Evolutionary conservation across 805 yeast species (phyloP).

Genomic region (Torulaspora franciscae): DNA sequence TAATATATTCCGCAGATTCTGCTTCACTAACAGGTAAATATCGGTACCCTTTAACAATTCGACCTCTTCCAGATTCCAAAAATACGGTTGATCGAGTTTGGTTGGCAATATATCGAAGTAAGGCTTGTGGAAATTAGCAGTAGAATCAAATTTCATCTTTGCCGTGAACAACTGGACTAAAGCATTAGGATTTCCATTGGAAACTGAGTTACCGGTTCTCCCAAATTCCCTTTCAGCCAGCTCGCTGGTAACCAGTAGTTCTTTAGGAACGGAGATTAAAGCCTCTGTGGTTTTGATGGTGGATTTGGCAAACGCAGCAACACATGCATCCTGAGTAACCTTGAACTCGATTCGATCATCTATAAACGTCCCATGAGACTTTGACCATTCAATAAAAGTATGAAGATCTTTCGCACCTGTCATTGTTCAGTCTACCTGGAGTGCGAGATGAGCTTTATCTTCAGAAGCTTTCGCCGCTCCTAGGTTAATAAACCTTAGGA

Average conservation of each 20-base stretch:
- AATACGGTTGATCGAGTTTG: constrained; percentile 56
- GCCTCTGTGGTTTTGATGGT: constrained; percentile 12
- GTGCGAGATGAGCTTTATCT: background rate
- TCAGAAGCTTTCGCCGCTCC: too few species aligned
- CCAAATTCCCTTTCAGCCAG: constrained; percentile 28
- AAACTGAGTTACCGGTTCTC: constrained; percentile 2
- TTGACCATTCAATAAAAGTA: constrained; percentile 38
- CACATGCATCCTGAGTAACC: constrained; percentile 32
- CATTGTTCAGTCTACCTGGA: background rate
- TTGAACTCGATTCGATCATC: constrained; percentile 36
- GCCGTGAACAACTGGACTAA: constrained; percentile 39
- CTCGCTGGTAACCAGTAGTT: constrained; percentile 37
- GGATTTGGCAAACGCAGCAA: constrained; percentile 30
- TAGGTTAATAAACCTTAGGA: too few species aligned
- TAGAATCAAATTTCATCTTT: constrained; percentile 39
- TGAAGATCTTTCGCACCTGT: constrained; percentile 13
- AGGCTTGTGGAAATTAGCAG: constrained; percentile 35
- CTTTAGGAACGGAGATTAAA: constrained; percentile 40
- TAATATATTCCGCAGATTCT: constrained; percentile 42
- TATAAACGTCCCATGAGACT: constrained; percentile 37
- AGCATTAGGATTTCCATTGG: constrained; percentile 29
- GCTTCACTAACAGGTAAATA: constrained; percentile 49
- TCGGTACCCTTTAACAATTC: constrained; percentile 62
- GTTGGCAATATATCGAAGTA: constrained; percentile 49
- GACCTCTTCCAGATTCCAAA: constrained; percentile 55